Base-by-base conservation (phyloP, 495 filamentous ascomycete genomes). In the Tuber brumale region DNA sequence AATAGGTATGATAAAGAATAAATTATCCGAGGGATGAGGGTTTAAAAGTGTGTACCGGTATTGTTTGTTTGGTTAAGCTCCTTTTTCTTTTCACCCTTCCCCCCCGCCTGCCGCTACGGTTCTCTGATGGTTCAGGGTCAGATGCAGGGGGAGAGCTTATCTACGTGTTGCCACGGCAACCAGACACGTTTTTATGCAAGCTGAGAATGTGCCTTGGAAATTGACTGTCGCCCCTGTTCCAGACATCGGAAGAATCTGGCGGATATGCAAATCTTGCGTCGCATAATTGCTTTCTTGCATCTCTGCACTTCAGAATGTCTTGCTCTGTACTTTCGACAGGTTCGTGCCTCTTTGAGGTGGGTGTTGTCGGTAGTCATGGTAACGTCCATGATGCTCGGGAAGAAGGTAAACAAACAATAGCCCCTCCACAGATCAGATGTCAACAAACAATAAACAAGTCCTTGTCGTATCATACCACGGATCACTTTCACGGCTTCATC, bases 111-210 rank as follows among this genome's bases (percentile, higher is more conserved):
- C 57, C 18, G 3, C 57, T 39, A 39, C 37, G 37, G 37, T 39
- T 39, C 37, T 35, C 31, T 66, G 27, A 66, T 66, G 57, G 57
- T 66, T 66, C 57, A 66, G 57, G 57, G 57, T 31, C 18, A 27
- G 57, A 66, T 66, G 57, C 57, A 66, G 57, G 51, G 51, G 57
- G 27, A 66, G 57, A 66, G 57, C 57, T 66, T 66, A 66, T 66
- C 57, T 27, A 66, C 27, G 27, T 66, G 57, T 66, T 66, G 57
- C 57, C 57, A 66, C 57, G 27, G 27, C 57, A 66, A 66, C 57
- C 3, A 35, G 9, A 66, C 57, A 66, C 57, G 57, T 66, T 66
- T 66, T 66, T 66, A 66, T 66, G 57, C 57, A 66, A 35, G 27
- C 57, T 66, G 27, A 35, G 4, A 66, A 66, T 35, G 27, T 66